Evolutionary conservation across 495 filamentous ascomycete species (phyloP), one percentile per base, ranked within the genome.

Genomic region (Podospora didyma): DNA sequence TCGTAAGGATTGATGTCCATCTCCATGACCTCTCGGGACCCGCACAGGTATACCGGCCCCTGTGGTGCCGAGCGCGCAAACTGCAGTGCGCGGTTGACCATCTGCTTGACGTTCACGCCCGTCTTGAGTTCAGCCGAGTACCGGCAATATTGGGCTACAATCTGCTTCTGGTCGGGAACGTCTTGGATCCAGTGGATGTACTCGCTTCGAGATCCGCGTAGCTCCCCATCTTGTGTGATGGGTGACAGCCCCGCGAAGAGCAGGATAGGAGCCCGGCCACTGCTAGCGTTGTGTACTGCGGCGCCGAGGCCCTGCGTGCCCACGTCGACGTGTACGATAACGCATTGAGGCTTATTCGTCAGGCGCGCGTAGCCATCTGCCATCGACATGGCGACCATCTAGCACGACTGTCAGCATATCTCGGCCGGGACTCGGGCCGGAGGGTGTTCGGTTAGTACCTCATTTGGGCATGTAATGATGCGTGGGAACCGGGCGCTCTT

Each of bases 151-250:
- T 97, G 93, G 2, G 81, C 81, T 12, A 97, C 78, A 57, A 97
- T 96, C 68, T 88, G 86, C 67, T 90, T 92, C 73, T 97, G 93
- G 59, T 97, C 91, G 1, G 92, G 93, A 7, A 97, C 90, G 73
- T 97, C 90, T 65, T 97, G 93, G 41, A 96, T 92, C 89, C 93
- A 97, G 66, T 97, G 93, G 64, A 96, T 97, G 68, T 93, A 97
- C 72, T 97, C 93, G 0, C 91, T 96, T 42, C 93, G 80, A 3
- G 85, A 89, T 2, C 93, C 93, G 20, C 89, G 80, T 77, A 91
- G 82, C 73, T 97, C 93, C 4, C 93, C 93, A 61, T 97, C 92
- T 35, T 89, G 83, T 2, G 93, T 97, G 64, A 88, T 95, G 0
- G 93, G 93, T 1, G 86, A 90, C 26, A 97, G 74, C 11, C 93